Evolutionary conservation across 352 stramenopile genomes (phyloP).

Genomic region (Pythium guiyangense): DNA sequence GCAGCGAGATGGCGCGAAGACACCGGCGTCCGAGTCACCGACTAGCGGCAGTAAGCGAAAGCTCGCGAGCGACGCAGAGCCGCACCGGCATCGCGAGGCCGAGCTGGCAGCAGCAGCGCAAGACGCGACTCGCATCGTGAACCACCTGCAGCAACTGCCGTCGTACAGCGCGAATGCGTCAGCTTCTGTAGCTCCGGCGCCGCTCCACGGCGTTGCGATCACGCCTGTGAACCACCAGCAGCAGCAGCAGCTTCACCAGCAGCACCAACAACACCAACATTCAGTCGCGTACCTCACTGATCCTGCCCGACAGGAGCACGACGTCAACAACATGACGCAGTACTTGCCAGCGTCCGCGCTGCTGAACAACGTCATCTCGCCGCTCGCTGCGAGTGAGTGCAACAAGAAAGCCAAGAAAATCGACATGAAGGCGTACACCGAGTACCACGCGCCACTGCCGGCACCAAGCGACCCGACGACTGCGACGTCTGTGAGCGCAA

Average conservation of each 20-base stretch:
- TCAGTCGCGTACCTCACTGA: constrained; percentile 5
- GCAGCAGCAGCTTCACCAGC: too few species aligned
- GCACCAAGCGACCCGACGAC: constrained; percentile 17
- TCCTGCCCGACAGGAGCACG: constrained; percentile 16
- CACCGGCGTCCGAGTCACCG: too few species aligned
- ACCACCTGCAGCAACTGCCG: constrained; percentile 1
- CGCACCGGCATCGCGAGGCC: too few species aligned
- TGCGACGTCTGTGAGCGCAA: constrained; percentile 12
- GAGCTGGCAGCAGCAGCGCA: too few species aligned
- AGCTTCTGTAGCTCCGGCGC: constrained; percentile 18
- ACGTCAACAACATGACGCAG: constrained; percentile 5
- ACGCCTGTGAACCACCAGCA: constrained; percentile 18
- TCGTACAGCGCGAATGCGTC: constrained; percentile 14
- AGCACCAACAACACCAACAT: constrained; percentile 2
- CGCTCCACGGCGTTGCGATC: constrained; percentile 29
- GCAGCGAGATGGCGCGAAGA: not conserved
- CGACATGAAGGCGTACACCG: constrained; percentile 38
- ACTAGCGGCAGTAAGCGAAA: too few species aligned
- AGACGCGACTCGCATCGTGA: not conserved
- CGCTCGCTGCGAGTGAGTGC: constrained; percentile 50
- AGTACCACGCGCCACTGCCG: constrained; percentile 8
- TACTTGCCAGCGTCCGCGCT: constrained; percentile 31
- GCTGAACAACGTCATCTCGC: constrained; percentile 73
- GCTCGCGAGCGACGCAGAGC: too few species aligned
- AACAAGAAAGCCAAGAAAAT: constrained; percentile 77